phyloP scores from a whole-genome alignment of 1,139 yeast genomes.

The Pneumocystis oryctolagi region DNA sequence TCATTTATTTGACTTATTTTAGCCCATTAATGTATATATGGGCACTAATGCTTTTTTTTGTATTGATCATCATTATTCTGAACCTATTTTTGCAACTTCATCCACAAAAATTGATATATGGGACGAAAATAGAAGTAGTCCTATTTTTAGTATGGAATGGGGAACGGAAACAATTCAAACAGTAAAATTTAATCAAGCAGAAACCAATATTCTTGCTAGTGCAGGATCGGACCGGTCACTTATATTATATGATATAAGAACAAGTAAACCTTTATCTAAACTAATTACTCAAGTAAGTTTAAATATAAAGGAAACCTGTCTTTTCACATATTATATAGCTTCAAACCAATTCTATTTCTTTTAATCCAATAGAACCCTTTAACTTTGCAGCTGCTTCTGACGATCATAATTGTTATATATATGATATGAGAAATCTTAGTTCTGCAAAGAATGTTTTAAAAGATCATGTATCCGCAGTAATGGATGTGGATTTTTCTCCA shows the following conservation, averaged over 20 bases:
- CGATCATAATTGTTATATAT: slow-evolving; percentile 85
- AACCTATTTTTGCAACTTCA: slow-evolving; percentile 72
- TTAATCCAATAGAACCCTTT: slow-evolving; percentile 98
- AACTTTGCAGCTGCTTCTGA: slow-evolving; percentile 85
- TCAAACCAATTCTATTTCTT: slow-evolving; percentile 72
- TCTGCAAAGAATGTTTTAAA: slow-evolving; percentile 71
- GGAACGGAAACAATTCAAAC: slow-evolving; percentile 81
- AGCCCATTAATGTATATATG: slow-evolving; percentile 49
- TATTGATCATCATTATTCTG: slow-evolving; percentile 69
- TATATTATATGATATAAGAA: slow-evolving; percentile 78
- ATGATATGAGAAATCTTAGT: slow-evolving; percentile 88
- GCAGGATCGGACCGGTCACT: slow-evolving; percentile 87
- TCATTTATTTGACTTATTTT: not conserved
- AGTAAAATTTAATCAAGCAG: slow-evolving; percentile 80
- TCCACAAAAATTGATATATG: slow-evolving; percentile 80
- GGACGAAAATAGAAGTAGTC: slow-evolving; percentile 70
- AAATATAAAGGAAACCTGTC: not conserved
- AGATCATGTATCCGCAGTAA: slow-evolving; percentile 91
- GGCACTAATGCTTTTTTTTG: slow-evolving; percentile 79
- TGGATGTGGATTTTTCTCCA: slow-evolving; percentile 90
- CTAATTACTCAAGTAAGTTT: slow-evolving; percentile 38
- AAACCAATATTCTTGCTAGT: slow-evolving; percentile 75
- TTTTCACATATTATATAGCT: slow-evolving; percentile 27
- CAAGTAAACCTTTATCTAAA: slow-evolving; percentile 86
- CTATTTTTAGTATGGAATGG: slow-evolving; percentile 72